Conservation (phyloP, 192 early-diverging fungal species). For the Geranomyces michiganensis region DNA sequence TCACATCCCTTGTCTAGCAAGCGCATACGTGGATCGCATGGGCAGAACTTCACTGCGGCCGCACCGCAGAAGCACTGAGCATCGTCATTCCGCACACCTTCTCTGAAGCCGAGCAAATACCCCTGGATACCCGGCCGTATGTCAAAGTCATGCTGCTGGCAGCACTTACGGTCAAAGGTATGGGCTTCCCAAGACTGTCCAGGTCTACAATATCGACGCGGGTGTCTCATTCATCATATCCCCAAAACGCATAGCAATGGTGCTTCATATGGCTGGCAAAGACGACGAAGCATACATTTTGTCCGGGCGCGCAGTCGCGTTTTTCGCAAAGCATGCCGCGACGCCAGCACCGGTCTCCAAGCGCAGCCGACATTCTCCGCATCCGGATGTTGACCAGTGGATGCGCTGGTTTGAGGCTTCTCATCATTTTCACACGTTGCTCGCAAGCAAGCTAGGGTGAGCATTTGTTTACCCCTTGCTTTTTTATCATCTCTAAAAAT, state of each 20-base stretch:
- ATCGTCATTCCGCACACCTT: constrained; percentile 1
- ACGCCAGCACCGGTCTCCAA: neutral
- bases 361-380: neutral
- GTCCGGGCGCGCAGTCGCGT: constrained; percentile 18
- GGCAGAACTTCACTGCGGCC: constrained; percentile 25
- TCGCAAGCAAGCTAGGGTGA: constrained; percentile 15
- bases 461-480: no score
- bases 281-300: constrained; percentile 11
- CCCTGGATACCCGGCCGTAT: constrained; percentile 14
- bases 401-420: constrained; percentile 26
- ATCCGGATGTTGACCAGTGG: constrained; percentile 33
- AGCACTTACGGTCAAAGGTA: constrained; percentile 32
- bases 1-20: constrained; percentile 26
- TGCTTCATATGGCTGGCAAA: neutral
- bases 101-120: constrained; percentile 12
- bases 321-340: constrained; percentile 11
- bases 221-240: neutral
- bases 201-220: constrained; percentile 1
- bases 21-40: constrained; percentile 32
- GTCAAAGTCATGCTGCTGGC: constrained; percentile 20
- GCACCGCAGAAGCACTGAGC: constrained; percentile 12
- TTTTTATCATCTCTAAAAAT: no score
- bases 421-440: constrained; percentile 17
- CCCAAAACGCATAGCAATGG: constrained; percentile 16
- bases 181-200: neutral